Percentiles rank a stretch among this genome's conserved stretches.
Conservation (phyloP, 352 stramenopile genomes). For the Phytophthora melonis region DNA sequence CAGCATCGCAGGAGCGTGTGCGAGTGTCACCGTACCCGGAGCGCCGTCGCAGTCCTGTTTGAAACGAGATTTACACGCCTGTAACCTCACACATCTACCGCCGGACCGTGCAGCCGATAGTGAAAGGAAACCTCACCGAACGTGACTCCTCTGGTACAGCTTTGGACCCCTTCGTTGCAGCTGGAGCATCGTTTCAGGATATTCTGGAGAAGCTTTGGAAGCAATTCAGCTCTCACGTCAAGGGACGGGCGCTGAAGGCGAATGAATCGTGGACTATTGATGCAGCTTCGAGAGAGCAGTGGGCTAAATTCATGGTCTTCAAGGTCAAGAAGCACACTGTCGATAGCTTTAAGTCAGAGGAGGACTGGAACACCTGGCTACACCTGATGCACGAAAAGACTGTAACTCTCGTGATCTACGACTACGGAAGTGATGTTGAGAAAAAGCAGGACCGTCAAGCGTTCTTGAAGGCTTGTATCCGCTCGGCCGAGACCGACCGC, state of each 20-base stretch:
- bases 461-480: no score
- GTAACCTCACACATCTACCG: neutral
- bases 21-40: neutral
- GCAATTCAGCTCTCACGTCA: neutral
- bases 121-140: neutral
- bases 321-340: neutral
- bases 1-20: neutral
- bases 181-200: neutral
- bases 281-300: neutral
- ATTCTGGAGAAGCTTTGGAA: neutral
- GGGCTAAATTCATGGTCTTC: slow-evolving; percentile 1
- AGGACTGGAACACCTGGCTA: no score
- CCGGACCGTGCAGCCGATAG: neutral
- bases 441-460: no score
- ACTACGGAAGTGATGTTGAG: no score
- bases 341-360: no score
- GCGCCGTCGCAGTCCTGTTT: neutral
- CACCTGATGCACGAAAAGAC: no score
- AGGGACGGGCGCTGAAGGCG: neutral
- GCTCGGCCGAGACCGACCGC: no score
- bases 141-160: neutral
- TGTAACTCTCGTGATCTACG: no score
- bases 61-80: neutral
- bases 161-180: neutral
- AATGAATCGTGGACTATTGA: neutral